These are phyloP conservation scores for Trichoderma sp. DNA, from an alignment of 2,329 filamentous ascomycete genomes.

Conservation along the genomic window DNA sequence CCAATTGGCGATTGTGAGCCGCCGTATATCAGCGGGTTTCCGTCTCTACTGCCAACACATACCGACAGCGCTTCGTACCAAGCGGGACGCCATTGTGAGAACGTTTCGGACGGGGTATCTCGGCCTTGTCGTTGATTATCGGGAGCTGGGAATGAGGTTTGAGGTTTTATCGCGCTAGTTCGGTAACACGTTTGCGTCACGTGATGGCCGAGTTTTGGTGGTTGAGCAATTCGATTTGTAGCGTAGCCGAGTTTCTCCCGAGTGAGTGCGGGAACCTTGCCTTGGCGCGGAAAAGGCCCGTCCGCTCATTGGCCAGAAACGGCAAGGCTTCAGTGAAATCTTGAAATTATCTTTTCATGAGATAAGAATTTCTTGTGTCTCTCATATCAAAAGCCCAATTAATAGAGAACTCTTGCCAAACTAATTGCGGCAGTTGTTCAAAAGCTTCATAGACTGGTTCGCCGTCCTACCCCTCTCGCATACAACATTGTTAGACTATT, in stretches of 20 bases:
- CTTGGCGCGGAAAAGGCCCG: not conserved
- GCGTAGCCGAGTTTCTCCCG: conserved; percentile 32
- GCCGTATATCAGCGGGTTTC: conserved; percentile 22
- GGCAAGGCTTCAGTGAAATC: conserved; percentile 33
- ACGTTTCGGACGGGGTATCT: conserved; percentile 57
- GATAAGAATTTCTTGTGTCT: conserved; percentile 9
- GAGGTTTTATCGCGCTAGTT: conserved; percentile 54
- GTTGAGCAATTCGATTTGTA: not conserved
- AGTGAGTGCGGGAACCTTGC: conserved; percentile 9
- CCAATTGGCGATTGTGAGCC: conserved; percentile 39
- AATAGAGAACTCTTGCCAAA: not conserved
- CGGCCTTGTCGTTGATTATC: conserved; percentile 44
- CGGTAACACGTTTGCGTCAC: conserved; percentile 41
- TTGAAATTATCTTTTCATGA: conserved; percentile 28
- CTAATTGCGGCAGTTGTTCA: not conserved
- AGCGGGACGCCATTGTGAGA: conserved; percentile 92
- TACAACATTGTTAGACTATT: not conserved
- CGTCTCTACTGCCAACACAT: conserved; percentile 47
- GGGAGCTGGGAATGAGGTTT: conserved; percentile 48
- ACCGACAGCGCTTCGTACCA: conserved; percentile 95
- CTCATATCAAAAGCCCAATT: not conserved
- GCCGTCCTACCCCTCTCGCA: not conserved
- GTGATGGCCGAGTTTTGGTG: conserved; percentile 32
- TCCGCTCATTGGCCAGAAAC: conserved; percentile 34
- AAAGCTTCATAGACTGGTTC: not conserved